Base-by-base conservation (phyloP, 2,329 filamentous ascomycete genomes). In the Sporothrix luriei region DNA sequence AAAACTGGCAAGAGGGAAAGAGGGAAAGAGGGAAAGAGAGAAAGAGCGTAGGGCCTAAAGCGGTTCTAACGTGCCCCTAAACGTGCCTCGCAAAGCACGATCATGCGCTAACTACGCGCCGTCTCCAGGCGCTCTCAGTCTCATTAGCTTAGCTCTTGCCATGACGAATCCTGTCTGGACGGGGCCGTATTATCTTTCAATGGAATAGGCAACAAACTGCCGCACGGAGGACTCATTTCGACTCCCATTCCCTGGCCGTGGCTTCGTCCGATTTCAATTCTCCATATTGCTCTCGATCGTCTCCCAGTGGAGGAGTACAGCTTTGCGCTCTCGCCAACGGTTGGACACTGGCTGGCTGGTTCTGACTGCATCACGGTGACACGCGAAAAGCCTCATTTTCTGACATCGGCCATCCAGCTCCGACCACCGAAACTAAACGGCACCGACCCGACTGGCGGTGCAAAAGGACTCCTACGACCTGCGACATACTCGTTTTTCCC, bases 191-290 rank as follows among this genome's bases (percentile, higher is more conserved):
- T 16, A 64, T 55, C 29, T 33, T 2, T 7, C 33, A 33, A 57
- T 46, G 67, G 57, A 52, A 69, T 48, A 69, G 57, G 67, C 43
- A 64, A 21, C 26, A 68, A 68, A 46, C 26, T 57, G 51, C 51
- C 16, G 4, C n/a, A 11, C 52, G 14, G 21, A 68, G 13, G 11
- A 65, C 48, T 29, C 55, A 19, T 26, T 49, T 38, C 57, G 54
- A 43, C 57, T 21, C 48, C 33, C 64, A 21, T 29, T 66, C 21
- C 26, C 26, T 33, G 14, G 11, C 16, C 29, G 43, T 11, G 29
- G 2, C 49, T 54, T 38, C 11, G 13, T 33, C 51, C 21, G 33
- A 38, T 33, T 57, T 16, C 10, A 10, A 46, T 48, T 55, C 48
- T 66, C 9, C 19, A 43, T 29, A n/a, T 24, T n/a, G 16, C 10